Base-by-base conservation (phyloP, 768 basidiomycete species). In the Hypsizygus marmoreus region DNA sequence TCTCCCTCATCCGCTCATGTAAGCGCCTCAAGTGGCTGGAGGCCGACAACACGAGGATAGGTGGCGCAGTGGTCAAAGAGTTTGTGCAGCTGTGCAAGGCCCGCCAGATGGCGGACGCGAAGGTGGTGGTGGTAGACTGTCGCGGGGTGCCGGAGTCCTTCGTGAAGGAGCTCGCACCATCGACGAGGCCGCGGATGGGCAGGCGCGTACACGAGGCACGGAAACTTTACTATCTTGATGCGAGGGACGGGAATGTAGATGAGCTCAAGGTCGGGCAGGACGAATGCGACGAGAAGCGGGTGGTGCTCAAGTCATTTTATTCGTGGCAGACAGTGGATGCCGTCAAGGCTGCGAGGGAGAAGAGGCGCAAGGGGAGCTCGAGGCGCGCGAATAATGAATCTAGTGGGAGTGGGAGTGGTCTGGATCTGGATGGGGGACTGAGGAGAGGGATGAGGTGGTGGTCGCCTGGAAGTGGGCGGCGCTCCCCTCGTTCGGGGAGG, bases 291-390 rank as follows among this genome's bases (percentile, higher is more conserved):
- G 74, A 77, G 56, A 65, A 57, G 58, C 71, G 84, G 19, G 83
- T 92, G 19, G 84, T 89, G 40, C 60, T 93, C 53, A 91, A 91
- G 77, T 82, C 86, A 19, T 94, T 91, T 63, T 86, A 88, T 64
- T 82, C 85, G 38, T 91, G 88, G 87, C 87, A 91, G 72, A 86
- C 79, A 8, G 89, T 93, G 28, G 91, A 92, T 60, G 80, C 82
- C 0, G 89, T 91, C 37, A 74, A 75, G 47, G 69, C 74, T 25
- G 77, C 74, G 42, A 73, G 86, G 59, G 85, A 84, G 73, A 86
- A 81, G 70, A 72, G 80, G 51, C 75, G 80, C 47, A 88, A 81
- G 64, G 55, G 72, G 32, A 57, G 55, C 40, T 67, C 70, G 42
- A 72, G 74, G 59, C 69, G 79, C 43, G 65, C 63, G 4, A n/a